Evolutionary conservation across 1,284 basidiomycete genomes (phyloP).

Genomic region (Cryptococcus wingfieldii): DNA sequence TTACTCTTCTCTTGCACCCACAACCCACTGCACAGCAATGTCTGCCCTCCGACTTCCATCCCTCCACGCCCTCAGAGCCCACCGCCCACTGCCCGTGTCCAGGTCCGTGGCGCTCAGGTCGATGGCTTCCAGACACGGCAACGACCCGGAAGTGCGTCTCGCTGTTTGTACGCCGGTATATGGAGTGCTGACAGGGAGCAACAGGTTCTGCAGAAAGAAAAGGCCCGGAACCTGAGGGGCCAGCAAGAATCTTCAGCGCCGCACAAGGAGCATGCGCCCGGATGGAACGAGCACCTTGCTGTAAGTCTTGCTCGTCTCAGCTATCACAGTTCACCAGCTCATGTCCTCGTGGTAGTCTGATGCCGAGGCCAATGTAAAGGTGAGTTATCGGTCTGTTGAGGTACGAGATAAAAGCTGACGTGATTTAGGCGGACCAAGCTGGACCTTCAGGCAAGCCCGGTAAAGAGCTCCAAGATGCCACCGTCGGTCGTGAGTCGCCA

Average conservation of each 20-base stretch:
- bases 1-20: background rate
- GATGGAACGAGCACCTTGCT: conserved; percentile 46
- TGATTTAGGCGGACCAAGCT: conserved; percentile 32
- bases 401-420: background rate
- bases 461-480: conserved; percentile 38
- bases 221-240: conserved; percentile 35
- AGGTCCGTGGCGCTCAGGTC: background rate
- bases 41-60: conserved; percentile 8
- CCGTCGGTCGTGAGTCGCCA: conserved; percentile 31
- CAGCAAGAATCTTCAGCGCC: conserved; percentile 29
- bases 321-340: no score
- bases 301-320: conserved; percentile 28
- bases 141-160: conserved; percentile 14
- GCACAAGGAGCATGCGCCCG: conserved; percentile 38
- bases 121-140: conserved; percentile 9
- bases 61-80: conserved; percentile 7
- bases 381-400: conserved; percentile 5
- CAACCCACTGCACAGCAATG: conserved; percentile 3
- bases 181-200: background rate
- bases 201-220: conserved; percentile 33
- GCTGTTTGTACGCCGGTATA: background rate
- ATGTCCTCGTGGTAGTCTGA: conserved; percentile 25
- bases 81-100: background rate
- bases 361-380: conserved; percentile 42
- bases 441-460: conserved; percentile 25